Evolutionary conservation across 192 early-diverging fungal species (phyloP), one percentile per base, ranked within the genome.

Genomic region (Umbelopsis vinacea): DNA sequence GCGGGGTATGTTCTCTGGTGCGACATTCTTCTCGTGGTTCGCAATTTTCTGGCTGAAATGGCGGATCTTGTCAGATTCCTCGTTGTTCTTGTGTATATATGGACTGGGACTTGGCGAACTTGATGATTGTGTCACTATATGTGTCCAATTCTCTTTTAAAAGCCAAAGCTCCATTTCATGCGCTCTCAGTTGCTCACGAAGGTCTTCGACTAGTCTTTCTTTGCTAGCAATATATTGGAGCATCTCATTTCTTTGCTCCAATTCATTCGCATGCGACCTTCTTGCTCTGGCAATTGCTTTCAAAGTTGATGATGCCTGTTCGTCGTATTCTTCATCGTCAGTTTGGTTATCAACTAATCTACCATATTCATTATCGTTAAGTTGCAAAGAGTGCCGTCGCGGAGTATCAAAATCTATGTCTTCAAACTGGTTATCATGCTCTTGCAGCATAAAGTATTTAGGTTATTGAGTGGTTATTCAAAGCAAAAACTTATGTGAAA

Each of bases 381-480:
- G 40, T 7, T 50, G 48, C 5, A 21, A 19, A 21, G 48, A 19
- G 15, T 11, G 14, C 15, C 11, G 24, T 17, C 33, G 26, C 57
- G 57, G 57, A 63, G 57, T 17, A 63, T 63, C 57, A 63, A 63
- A 63, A 37, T 63, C 33, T 35, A 63, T 63, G 33, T 63, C 57
- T 35, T 63, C 57, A 63, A 37, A 37, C 57, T 10, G 33, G 12
- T 37, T 63, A 63, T 57, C 57, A 17, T 63, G 10, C 33, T 63
- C 57, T 63, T 37, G 29, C 11, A 63, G 33, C 57, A 37, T 63
- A 63, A 5, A 63, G 57, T 14, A 35, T 35, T 19, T 4, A 17
- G 11, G 57, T 29, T 35, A 1, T 17, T 15, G 6, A 50, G 33
- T 2, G 33, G 14, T 35, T 10, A 10, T 10, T 14, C 14, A 17